Evolutionary conservation across 1,284 basidiomycete genomes (phyloP), one percentile per base, ranked within the genome.

Genomic region (Farysia itapuensis): DNA sequence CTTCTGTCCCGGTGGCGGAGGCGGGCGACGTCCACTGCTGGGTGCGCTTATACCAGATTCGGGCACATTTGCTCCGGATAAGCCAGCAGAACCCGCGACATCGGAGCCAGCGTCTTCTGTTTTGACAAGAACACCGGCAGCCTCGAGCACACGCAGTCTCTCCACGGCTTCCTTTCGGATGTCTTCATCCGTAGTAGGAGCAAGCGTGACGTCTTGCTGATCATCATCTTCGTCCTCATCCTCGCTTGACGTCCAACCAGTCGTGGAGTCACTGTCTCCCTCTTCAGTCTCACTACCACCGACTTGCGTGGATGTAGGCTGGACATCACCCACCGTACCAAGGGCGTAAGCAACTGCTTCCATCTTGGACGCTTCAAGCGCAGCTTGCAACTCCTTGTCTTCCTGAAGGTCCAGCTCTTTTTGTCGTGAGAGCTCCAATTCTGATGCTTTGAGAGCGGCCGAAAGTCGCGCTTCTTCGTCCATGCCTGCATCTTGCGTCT

Each of bases 81-180:
- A 35, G 14, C 4, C 35, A 0, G 32, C 24, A 45, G 50, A 35
- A 46, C 45, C 32, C 13, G 34, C 21, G 9, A 16, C 34, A 49
- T 49, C 12, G 43, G 44, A 16, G 25, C 39, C 78, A 40, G 78
- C 73, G 14, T 41, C 43, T 8, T 52, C 58, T 8, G 48, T 46
- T 63, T 85, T 85, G 38, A 94, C 82, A 45, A 91, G 84, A 26
- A 95, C 79, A 1, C 93, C 93, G 0, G 90, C 90, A 0, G 89
- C 89, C 71, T 90, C 85, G 13, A 96, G 80, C 8, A 94, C 88
- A 19, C 86, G 82, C 61, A 85, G 83, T 22, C 90, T 81, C 74
- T 93, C 90, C 15, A 82, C 80, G 48, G 86, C 89, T 32, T 89
- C 83, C 22, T 84, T 83, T 14, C 82, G 81, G 45, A 87, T 85